Evolutionary conservation across 192 early-diverging fungal genomes (phyloP).

Genomic region (Dimargaris cristalligena): DNA sequence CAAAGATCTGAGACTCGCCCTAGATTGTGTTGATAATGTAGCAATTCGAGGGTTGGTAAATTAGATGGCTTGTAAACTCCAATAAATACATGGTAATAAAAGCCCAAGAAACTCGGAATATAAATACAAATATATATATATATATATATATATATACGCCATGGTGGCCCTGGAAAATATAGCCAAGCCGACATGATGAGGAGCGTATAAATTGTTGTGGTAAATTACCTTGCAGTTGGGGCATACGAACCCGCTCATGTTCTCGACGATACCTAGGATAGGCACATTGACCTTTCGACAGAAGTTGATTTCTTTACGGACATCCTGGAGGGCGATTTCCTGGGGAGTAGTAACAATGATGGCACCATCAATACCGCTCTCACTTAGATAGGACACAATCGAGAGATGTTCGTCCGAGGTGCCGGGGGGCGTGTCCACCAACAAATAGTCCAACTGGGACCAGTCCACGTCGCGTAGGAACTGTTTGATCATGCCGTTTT

Average conservation of each 20-base stretch:
- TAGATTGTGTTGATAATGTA: conserved; percentile 6
- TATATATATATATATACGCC: conserved; percentile 8
- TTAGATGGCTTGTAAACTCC: not conserved
- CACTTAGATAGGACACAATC: conserved; percentile 57
- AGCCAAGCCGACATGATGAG: not conserved
- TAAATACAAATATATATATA: not conserved
- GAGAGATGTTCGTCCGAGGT: conserved; percentile 95
- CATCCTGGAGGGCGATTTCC: conserved; percentile 72
- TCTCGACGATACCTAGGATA: conserved; percentile 88
- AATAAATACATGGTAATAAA: conserved; percentile 10
- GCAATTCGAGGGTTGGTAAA: too few species aligned
- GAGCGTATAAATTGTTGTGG: too few species aligned
- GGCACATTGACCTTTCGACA: conserved; percentile 74
- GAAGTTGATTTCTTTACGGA: conserved; percentile 92
- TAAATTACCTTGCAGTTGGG: conserved; percentile 51
- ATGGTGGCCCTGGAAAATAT: not conserved
- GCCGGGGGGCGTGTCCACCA: conserved; percentile 94
- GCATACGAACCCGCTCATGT: conserved; percentile 96
- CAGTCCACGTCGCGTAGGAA: conserved; percentile 93
- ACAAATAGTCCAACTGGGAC: conserved; percentile 74
- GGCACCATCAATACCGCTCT: conserved; percentile 67
- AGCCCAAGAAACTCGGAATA: not conserved
- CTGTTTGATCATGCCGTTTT: conserved; percentile 85
- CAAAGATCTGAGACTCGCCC: conserved; percentile 56
- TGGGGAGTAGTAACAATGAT: conserved; percentile 92